Conservation (phyloP, 2,329 filamentous ascomycete species). For the Penicillium sp. region DNA sequence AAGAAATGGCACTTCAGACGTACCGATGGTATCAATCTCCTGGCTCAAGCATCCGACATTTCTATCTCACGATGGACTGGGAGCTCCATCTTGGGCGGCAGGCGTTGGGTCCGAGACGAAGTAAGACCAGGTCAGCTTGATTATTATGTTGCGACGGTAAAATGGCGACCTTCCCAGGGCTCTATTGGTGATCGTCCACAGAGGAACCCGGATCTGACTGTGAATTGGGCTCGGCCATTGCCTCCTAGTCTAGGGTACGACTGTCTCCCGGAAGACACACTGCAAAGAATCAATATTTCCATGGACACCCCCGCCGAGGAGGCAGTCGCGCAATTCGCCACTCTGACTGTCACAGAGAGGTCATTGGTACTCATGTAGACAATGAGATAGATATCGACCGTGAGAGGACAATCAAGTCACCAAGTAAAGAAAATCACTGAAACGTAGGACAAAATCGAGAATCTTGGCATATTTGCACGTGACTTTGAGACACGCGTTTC, state of each 20-base stretch:
- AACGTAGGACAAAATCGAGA: not conserved
- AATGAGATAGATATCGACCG: not conserved
- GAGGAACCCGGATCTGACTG: not conserved
- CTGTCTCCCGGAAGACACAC: not conserved
- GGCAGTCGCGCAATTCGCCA: not conserved
- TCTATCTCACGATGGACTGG: constrained; percentile 46
- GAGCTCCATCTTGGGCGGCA: constrained; percentile 40
- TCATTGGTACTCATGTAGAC: not conserved
- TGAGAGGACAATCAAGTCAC: not conserved
- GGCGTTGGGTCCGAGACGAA: constrained; percentile 47
- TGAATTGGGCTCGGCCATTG: constrained; percentile 2
- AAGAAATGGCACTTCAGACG: constrained; percentile 38
- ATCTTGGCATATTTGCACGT: constrained; percentile 13
- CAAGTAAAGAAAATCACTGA: not conserved
- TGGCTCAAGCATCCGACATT: constrained; percentile 28
- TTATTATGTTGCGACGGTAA: constrained; percentile 46
- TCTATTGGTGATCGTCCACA: not conserved
- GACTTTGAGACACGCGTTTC: constrained; percentile 21
- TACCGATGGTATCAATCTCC: constrained; percentile 32
- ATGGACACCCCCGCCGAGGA: constrained; percentile 1
- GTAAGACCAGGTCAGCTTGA: constrained; percentile 38
- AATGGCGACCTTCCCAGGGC: constrained; percentile 27
- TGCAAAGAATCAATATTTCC: not conserved
- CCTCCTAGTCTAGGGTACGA: not conserved
- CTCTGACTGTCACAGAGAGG: not conserved